Evolutionary conservation across 2,329 filamentous ascomycete genomes (phyloP).

Genomic region (Paecilomyces niveus): DNA sequence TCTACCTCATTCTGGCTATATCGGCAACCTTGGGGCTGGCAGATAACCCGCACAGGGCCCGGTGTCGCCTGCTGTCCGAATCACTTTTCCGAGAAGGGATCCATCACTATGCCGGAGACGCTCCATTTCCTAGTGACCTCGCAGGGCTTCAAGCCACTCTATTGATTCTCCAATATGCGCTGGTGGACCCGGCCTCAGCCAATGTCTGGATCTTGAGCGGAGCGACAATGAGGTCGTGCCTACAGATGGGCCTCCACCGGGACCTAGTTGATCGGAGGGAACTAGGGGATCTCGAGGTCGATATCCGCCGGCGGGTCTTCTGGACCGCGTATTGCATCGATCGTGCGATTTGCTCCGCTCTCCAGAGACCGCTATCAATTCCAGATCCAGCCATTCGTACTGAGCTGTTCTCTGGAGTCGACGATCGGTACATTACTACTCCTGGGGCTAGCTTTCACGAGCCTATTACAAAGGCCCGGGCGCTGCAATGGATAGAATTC

Average conservation of each 20-base stretch:
- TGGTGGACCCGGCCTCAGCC: constrained; percentile 17
- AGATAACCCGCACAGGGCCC: constrained; percentile 22
- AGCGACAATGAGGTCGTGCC: constrained; percentile 18
- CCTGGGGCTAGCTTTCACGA: background rate
- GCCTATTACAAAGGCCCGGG: constrained; percentile 10
- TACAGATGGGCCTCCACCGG: constrained; percentile 18
- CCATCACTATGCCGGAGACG: constrained; percentile 21
- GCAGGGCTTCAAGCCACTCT: constrained; percentile 17
- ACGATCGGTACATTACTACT: constrained; percentile 6
- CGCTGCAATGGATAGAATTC: constrained; percentile 17
- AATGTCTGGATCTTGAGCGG: constrained; percentile 22
- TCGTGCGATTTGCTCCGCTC: constrained; percentile 17
- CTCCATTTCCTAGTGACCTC: constrained; percentile 19
- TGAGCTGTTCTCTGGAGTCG: constrained; percentile 12
- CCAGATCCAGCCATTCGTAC: constrained; percentile 19
- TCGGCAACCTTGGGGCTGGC: constrained; percentile 23
- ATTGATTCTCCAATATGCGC: constrained; percentile 17
- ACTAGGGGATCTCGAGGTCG: constrained; percentile 15
- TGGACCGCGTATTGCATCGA: constrained; percentile 20
- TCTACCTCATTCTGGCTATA: constrained; percentile 25
- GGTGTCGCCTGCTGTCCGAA: constrained; percentile 23
- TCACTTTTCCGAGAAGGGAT: constrained; percentile 27
- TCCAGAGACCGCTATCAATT: constrained; percentile 20
- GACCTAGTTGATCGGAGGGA: constrained; percentile 13
- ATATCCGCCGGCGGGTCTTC: constrained; percentile 17